Percentiles rank a stretch among this genome's conserved stretches.
Conservation (phyloP, 2,329 filamentous ascomycete species). For the Alternaria gaisen region DNA sequence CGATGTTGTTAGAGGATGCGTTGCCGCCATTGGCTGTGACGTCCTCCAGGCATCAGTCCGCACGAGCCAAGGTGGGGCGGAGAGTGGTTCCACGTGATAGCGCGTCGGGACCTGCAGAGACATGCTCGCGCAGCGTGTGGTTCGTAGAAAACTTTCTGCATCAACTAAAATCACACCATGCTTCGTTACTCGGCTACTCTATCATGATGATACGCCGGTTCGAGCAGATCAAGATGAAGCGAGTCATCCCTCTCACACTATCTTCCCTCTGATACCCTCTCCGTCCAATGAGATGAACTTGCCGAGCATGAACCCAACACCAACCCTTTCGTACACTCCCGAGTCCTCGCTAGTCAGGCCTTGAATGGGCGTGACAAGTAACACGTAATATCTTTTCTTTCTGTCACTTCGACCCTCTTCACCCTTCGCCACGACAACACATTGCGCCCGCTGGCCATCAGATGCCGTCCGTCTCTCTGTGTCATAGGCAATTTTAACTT, state of each 20-base stretch:
- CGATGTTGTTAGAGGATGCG: neutral
- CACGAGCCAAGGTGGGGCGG: slow-evolving; percentile 4
- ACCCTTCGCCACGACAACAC: slow-evolving; percentile 20
- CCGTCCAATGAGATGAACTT: slow-evolving; percentile 22
- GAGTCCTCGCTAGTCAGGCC: neutral
- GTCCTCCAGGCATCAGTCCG: slow-evolving; percentile 15
- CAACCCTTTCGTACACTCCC: slow-evolving; percentile 22
- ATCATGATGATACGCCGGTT: too few relatives aligned
- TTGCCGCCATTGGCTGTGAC: slow-evolving; percentile 8
- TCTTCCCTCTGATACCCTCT: slow-evolving; percentile 4
- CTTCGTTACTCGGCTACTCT: neutral
- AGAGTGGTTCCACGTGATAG: slow-evolving; percentile 7
- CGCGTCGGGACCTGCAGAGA: neutral
- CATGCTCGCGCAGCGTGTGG: neutral
- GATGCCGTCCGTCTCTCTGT: slow-evolving; percentile 8
- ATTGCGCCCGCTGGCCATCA: slow-evolving; percentile 18
- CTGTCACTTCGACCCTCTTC: slow-evolving; percentile 9
- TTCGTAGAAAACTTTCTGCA: neutral
- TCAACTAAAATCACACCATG: slow-evolving; percentile 2
- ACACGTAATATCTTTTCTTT: slow-evolving; percentile 20
- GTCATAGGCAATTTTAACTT: slow-evolving; percentile 24
- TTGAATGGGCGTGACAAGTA: slow-evolving; percentile 17
- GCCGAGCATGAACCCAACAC: slow-evolving; percentile 27
- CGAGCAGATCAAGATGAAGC: too few relatives aligned
- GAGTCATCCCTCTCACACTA: slow-evolving; percentile 1